Conservation (phyloP, 805 yeast genomes). For the Metschnikowia amazonensis region DNA sequence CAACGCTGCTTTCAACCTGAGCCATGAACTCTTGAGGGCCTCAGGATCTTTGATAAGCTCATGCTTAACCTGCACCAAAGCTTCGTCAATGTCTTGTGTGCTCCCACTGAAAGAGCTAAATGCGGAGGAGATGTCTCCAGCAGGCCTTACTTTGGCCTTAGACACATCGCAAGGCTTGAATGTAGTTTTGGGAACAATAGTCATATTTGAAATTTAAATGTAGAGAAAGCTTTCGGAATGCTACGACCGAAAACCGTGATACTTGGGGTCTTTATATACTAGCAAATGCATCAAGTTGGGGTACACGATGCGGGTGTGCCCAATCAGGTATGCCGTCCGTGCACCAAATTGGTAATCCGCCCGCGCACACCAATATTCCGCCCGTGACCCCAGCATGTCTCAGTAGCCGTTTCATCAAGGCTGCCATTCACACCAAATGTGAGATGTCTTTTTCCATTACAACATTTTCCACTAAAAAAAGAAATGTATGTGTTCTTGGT, state of each 20-base stretch:
- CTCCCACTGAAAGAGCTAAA: slow-evolving; percentile 8
- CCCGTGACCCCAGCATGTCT: no score
- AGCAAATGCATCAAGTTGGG: background rate
- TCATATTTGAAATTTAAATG: background rate
- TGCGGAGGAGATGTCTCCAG: slow-evolving; percentile 12
- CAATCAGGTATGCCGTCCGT: slow-evolving; percentile 2
- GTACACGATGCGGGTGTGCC: background rate
- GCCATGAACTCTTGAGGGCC: slow-evolving; percentile 7
- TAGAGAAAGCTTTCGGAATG: no score
- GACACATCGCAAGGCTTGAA: slow-evolving; percentile 6
- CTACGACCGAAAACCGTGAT: background rate
- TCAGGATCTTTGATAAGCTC: slow-evolving; percentile 8
- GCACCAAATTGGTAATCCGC: slow-evolving; percentile 3
- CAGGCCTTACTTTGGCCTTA: slow-evolving; percentile 10
- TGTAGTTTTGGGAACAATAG: background rate
- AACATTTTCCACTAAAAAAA: slow-evolving; percentile 1
- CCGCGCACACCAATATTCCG: no score
- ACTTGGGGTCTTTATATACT: background rate
- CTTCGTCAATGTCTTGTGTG: slow-evolving; percentile 2
- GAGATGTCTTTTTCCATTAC: slow-evolving; percentile 1
- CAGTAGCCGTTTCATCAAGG: background rate
- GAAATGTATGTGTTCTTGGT: background rate
- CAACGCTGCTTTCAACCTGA: slow-evolving; percentile 7
- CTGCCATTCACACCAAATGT: background rate
- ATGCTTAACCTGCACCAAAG: slow-evolving; percentile 6